Base-by-base conservation (phyloP, 257 asterid species). In the Orobanche coerulescens region DNA sequence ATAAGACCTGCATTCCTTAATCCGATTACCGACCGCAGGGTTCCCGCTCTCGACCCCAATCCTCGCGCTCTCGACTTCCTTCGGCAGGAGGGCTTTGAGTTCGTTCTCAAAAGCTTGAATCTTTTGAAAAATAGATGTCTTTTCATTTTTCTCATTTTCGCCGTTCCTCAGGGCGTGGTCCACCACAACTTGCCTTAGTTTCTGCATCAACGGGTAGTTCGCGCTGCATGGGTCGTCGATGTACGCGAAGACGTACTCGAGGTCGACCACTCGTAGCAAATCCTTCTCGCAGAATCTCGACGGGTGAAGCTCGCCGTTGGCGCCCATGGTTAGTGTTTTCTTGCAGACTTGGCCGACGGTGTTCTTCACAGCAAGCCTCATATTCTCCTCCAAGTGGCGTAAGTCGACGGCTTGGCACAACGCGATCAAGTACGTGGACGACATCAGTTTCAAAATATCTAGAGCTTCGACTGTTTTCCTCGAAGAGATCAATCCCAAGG, bases 261-360 rank as follows among this genome's bases (percentile, higher is more conserved):
- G 82, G 58, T 82, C 88, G 8, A 82, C 88, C 0, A 76, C 79
- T 0, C 77, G 70, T 54, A 82, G 84, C 37, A 82, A 25, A 18
- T 78, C 82, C 79, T 73, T 69, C 67, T 81, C 88, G 16, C 81
- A 76, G 73, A 81, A 81, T 19, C 84, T 72, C 3, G 87, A 78
- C 0, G 84, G 87, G 30, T 78, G 84, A 43, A 75, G 84, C 71
- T 78, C 82, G 0, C 79, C 82, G 28, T 73, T 69, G n/a, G 20
- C 73, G 0, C 82, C 87, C 68, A 54, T 76, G 2, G 81, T 82
- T 2, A 82, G 73, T 5, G 77, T 70, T 19, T 75, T 73, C 61
- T 78, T 78, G 2, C 81, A 80, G 0, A 78, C 78, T 22, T 71
- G 82, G 70, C 84, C 76, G 0, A 82, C 82, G 0, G 79, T 71